phyloP scores from a whole-genome alignment of 148 eudicot genomes.

The Nyssa sinensis region DNA sequence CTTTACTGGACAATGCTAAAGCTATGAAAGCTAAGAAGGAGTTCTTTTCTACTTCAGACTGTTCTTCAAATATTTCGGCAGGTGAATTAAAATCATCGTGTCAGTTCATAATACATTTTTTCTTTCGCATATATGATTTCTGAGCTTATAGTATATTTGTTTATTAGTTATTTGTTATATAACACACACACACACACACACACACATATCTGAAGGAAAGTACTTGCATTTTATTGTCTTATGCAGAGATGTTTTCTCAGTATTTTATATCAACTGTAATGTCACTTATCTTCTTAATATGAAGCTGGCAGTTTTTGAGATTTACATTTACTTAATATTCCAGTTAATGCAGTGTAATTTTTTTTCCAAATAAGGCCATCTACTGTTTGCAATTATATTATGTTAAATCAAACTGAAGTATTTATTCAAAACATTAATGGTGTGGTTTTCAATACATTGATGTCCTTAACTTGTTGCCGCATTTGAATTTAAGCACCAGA shows the following conservation, averaged over 20 bases:
- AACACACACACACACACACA: no score
- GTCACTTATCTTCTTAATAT: background rate
- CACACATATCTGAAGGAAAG: background rate
- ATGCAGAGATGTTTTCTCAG: background rate
- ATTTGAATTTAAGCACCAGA: slow-evolving; percentile 5
- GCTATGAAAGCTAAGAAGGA: slow-evolving; percentile 75
- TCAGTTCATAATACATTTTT: slow-evolving; percentile 41
- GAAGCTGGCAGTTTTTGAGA: background rate
- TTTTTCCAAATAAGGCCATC: background rate
- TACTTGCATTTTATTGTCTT: background rate
- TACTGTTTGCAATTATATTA: background rate
- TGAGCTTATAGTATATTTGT: no score
- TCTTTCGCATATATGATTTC: background rate
- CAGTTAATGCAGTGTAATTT: background rate
- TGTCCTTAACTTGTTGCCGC: background rate
- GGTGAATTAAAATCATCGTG: slow-evolving; percentile 35
- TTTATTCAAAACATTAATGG: background rate
- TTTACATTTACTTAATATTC: background rate
- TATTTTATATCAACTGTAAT: background rate
- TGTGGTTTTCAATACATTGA: background rate
- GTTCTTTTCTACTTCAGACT: slow-evolving; percentile 71
- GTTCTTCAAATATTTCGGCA: slow-evolving; percentile 90
- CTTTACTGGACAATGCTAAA: slow-evolving; percentile 66
- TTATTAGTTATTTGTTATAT: background rate
- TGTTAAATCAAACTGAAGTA: no score